A percentile compares a stretch with the other conserved stretches of the same genome.
phyloP scores from a whole-genome alignment of 2,329 filamentous ascomycete genomes.

The Cercospora beticola region DNA sequence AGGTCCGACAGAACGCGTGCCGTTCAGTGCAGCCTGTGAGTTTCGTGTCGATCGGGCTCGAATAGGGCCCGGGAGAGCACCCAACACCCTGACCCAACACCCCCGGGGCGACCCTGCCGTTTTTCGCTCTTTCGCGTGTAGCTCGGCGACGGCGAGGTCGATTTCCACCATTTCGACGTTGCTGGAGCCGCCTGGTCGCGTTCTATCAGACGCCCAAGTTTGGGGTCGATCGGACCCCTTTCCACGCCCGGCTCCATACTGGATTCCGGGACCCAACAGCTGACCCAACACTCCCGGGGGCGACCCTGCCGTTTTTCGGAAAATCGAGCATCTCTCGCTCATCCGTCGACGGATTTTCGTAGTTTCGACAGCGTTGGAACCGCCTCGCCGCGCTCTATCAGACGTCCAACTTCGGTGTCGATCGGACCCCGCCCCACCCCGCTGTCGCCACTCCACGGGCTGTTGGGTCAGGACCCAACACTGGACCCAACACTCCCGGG shows the following conservation, averaged over 20 bases:
- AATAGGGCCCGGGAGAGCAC: not conserved
- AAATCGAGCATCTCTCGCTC: not conserved
- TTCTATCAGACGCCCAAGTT: not conserved
- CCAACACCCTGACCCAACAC: not conserved
- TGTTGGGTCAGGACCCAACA: not conserved
- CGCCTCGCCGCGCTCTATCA: no score
- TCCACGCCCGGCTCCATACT: not conserved
- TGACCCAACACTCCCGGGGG: not conserved
- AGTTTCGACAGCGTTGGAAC: not conserved
- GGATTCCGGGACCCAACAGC: not conserved
- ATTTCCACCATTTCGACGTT: not conserved
- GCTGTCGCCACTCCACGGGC: not conserved
- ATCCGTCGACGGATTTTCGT: not conserved
- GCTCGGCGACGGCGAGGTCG: not conserved
- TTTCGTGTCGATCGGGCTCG: not conserved
- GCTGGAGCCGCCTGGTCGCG: not conserved
- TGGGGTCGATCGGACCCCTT: not conserved
- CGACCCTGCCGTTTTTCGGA: not conserved
- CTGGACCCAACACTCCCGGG: not conserved
- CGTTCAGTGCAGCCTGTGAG: not conserved
- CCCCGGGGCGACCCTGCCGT: not conserved
- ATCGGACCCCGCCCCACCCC: not conserved
- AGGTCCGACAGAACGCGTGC: not conserved
- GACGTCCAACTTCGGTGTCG: not conserved
- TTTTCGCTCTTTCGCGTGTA: not conserved